phyloP scores from a whole-genome alignment of 805 yeast genomes.

The Jamesozyma jinghongensis region DNA sequence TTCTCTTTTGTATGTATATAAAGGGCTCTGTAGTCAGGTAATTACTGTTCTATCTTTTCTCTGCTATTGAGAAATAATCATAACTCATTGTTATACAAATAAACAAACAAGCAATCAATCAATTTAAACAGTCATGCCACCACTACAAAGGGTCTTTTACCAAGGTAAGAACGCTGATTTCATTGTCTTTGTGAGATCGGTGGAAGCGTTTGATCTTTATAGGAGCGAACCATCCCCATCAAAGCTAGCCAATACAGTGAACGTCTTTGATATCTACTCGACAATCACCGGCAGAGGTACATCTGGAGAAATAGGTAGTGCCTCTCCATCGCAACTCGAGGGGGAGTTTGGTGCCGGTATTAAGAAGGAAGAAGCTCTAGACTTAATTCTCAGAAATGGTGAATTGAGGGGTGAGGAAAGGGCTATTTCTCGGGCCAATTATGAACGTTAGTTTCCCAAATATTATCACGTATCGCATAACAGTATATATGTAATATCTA shows the following conservation, averaged over 20 bases:
- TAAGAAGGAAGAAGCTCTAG: slow-evolving; percentile 47
- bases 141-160: slow-evolving; percentile 46
- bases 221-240: slow-evolving; percentile 40
- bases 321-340: slow-evolving; percentile 53
- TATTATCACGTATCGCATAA: not conserved
- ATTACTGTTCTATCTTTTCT: too few relatives aligned
- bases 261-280: slow-evolving; percentile 55
- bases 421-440: not conserved
- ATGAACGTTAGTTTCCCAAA: not conserved
- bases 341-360: slow-evolving; percentile 57
- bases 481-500: not conserved
- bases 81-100: too few relatives aligned
- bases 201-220: slow-evolving; percentile 36
- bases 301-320: slow-evolving; percentile 64
- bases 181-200: slow-evolving; percentile 52
- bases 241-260: slow-evolving; percentile 46
- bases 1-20: too few relatives aligned
- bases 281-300: slow-evolving; percentile 54
- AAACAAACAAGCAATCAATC: not conserved
- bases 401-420: slow-evolving; percentile 30
- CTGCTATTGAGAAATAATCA: too few relatives aligned
- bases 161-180: slow-evolving; percentile 60
- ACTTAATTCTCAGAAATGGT: slow-evolving; percentile 53
- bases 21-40: too few relatives aligned
- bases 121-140: slow-evolving; percentile 16